These are phyloP conservation scores for Pseudoscleropodium purum DNA, from an alignment of 225 moss, liverwort and hornwort species.

Conservation along the genomic window DNA sequence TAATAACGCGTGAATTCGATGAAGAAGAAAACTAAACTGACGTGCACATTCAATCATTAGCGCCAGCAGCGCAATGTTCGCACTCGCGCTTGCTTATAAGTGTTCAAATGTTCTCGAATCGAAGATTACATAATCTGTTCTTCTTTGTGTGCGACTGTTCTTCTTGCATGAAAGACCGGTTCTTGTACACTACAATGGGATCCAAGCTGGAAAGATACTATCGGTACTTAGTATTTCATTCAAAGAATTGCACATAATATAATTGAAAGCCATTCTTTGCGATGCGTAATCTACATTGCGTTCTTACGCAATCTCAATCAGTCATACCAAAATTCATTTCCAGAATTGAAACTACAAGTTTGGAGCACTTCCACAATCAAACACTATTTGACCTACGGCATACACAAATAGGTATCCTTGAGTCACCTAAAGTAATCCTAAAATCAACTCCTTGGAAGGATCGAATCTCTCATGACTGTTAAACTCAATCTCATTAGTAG, in stretches of 20 bases:
- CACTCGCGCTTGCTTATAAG: neutral
- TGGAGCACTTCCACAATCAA: neutral
- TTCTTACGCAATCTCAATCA: neutral
- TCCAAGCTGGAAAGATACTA: neutral
- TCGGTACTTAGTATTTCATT: neutral
- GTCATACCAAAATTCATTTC: neutral
- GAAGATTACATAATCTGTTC: neutral
- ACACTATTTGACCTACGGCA: too few relatives aligned
- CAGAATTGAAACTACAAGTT: neutral
- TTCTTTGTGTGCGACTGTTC: neutral
- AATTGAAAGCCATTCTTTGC: neutral
- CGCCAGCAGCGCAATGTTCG: neutral
- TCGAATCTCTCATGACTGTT: too few relatives aligned
- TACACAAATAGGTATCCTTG: too few relatives aligned
- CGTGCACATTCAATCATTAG: neutral
- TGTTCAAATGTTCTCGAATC: neutral
- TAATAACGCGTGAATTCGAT: neutral
- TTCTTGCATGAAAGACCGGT: neutral
- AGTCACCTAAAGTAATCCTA: too few relatives aligned
- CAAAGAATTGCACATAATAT: neutral
- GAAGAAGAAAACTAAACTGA: neutral
- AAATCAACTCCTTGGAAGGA: too few relatives aligned
- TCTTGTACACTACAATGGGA: neutral
- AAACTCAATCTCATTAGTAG: too few relatives aligned
- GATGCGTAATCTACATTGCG: neutral